These are phyloP conservation scores for Apiotrichum porosum DNA, from an alignment of 1,284 basidiomycete genomes.

Conservation along the genomic window DNA sequence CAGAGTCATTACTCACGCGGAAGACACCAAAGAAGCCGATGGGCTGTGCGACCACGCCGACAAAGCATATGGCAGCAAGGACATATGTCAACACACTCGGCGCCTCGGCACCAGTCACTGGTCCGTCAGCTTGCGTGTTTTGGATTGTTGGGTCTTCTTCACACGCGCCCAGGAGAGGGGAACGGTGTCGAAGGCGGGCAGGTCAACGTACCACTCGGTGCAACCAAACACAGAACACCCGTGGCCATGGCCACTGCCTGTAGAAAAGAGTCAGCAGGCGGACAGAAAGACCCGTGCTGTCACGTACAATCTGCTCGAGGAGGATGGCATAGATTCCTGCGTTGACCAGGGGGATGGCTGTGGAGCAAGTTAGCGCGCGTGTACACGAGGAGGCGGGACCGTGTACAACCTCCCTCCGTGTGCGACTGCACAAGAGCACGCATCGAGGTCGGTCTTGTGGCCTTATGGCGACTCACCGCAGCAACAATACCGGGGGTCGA, in stretches of 20 bases:
- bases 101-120: slow-evolving; percentile 78
- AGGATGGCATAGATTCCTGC: slow-evolving; percentile 78
- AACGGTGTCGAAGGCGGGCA: no score
- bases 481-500: slow-evolving; percentile 46
- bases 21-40: slow-evolving; percentile 77
- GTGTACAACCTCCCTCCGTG: no score
- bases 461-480: slow-evolving; percentile 36
- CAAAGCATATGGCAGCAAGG: slow-evolving; percentile 68
- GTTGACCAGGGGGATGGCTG: slow-evolving; percentile 77
- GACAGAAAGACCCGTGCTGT: neutral
- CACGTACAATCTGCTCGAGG: slow-evolving; percentile 61
- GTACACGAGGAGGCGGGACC: no score
- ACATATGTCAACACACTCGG: slow-evolving; percentile 69
- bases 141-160: neutral
- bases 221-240: slow-evolving; percentile 70
- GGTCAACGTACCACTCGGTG: slow-evolving; percentile 56
- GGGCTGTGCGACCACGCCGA: slow-evolving; percentile 65
- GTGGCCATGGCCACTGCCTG: slow-evolving; percentile 60
- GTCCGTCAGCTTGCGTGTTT: neutral
- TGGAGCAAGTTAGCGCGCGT: neutral
- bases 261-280: neutral
- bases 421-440: no score
- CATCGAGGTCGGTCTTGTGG: no score
- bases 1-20: slow-evolving; percentile 39
- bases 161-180: neutral